Evolutionary conservation across 257 asterid species (phyloP).

Genomic region (Hygrophila difformis): DNA sequence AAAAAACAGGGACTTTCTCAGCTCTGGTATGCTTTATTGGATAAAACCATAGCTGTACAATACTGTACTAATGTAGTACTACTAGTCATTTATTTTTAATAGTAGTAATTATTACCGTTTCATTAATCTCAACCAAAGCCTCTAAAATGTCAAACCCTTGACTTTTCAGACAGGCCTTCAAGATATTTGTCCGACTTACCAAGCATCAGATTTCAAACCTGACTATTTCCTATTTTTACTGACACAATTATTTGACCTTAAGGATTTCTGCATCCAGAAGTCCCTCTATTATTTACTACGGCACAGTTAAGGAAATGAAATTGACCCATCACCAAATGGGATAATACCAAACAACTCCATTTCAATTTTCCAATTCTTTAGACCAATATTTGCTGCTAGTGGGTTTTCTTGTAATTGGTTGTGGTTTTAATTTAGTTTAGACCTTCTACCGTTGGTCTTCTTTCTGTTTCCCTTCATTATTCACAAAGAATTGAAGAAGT

Average conservation of each 20-base stretch:
- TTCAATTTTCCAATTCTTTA: conserved; percentile 17
- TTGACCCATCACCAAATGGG: conserved; percentile 25
- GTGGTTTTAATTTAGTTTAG: not conserved
- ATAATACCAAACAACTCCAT: conserved; percentile 30
- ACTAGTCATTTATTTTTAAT: no score
- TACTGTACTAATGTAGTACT: no score
- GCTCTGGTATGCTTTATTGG: conserved; percentile 91
- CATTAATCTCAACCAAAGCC: no score
- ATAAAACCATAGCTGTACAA: no score
- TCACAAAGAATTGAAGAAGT: no score
- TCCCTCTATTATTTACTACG: no score
- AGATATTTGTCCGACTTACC: conserved; percentile 8
- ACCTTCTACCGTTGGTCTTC: no score
- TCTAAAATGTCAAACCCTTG: no score
- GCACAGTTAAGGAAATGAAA: conserved; percentile 25
- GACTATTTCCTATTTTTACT: conserved; percentile 1
- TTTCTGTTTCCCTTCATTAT: no score
- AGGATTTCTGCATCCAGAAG: conserved; percentile 13
- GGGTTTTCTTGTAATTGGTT: conserved; percentile 10
- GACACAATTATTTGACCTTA: conserved; percentile 18
- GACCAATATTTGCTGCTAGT: conserved; percentile 9
- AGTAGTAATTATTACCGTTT: no score
- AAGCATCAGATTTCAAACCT: conserved; percentile 20
- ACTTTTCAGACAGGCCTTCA: not conserved
- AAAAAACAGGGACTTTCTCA: conserved; percentile 63